Conservation (phyloP, 129 eudicot genomes). For the Cynara cardunculus region DNA sequence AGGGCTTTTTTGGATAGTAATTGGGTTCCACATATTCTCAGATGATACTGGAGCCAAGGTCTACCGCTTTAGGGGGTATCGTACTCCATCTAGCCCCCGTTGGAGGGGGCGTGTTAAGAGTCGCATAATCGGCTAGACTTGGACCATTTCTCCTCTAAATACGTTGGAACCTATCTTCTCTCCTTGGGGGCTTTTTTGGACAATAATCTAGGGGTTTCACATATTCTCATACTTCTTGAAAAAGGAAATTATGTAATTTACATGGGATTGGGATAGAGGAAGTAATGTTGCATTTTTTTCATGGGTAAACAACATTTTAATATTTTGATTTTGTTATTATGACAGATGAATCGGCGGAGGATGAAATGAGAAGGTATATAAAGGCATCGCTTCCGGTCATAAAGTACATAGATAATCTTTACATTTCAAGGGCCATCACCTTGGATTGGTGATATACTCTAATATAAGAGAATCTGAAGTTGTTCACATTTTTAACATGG, state of each 20-base stretch:
- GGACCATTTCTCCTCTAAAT: background rate
- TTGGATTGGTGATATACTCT: conserved; percentile 73
- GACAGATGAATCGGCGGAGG: conserved; percentile 79
- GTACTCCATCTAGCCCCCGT: no score
- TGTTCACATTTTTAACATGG: background rate
- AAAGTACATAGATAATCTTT: conserved; percentile 71
- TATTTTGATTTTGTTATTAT: background rate
- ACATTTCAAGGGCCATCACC: conserved; percentile 52
- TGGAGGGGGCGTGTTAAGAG: no score
- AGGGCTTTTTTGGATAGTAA: no score
- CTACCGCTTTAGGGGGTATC: no score
- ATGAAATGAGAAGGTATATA: conserved; percentile 75
- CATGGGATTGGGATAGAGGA: no score
- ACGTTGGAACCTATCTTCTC: background rate
- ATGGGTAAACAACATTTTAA: background rate
- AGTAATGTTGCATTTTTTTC: background rate
- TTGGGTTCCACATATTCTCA: no score
- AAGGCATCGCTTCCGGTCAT: conserved; percentile 66
- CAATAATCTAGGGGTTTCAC: no score
- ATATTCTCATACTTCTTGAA: no score
- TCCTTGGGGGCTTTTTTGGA: no score
- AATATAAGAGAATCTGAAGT: background rate
- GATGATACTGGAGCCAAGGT: no score
- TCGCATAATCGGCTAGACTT: no score
- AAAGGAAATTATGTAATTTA: background rate